phyloP scores from a whole-genome alignment of 129 eudicot species.

The Scalesia atractyloides region DNA sequence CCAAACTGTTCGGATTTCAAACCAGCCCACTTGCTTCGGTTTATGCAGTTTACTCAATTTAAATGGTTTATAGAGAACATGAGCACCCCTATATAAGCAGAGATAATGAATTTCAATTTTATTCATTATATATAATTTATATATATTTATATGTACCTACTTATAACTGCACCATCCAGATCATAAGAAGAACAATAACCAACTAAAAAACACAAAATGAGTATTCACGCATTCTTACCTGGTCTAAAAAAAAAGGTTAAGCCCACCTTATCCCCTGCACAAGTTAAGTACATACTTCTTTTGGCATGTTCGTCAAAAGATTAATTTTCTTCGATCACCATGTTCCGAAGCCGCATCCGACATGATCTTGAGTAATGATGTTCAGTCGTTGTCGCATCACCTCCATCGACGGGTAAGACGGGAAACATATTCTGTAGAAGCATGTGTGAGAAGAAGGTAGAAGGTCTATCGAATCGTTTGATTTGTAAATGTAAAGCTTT shows the following conservation, averaged over 20 bases:
- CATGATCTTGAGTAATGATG: constrained; percentile 79
- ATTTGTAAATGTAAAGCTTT: constrained; percentile 55
- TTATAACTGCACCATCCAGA: constrained; percentile 19
- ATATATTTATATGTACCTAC: constrained; percentile 27
- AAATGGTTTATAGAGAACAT: too few species aligned
- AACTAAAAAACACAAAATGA: constrained; percentile 15
- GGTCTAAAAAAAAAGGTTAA: constrained; percentile 18
- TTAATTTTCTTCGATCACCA: constrained; percentile 40
- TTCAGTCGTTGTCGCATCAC: constrained; percentile 65
- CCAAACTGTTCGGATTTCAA: too few species aligned
- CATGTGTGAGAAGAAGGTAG: constrained; percentile 96
- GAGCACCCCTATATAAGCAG: background rate
- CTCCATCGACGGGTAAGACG: constrained; percentile 58
- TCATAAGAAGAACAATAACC: background rate
- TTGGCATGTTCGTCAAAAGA: constrained; percentile 8
- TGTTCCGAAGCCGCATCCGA: constrained; percentile 93
- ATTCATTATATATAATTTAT: constrained; percentile 7
- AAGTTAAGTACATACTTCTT: constrained; percentile 19
- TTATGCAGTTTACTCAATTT: too few species aligned
- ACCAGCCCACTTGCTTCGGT: too few species aligned
- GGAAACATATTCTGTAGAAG: constrained; percentile 69
- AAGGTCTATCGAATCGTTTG: constrained; percentile 46
- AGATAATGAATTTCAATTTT: constrained; percentile 14
- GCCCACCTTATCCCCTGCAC: constrained; percentile 29
- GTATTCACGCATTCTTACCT: constrained; percentile 14